Evolutionary conservation across 2,329 filamentous ascomycete genomes (phyloP), one percentile per base, ranked within the genome.

Genomic region (Colletotrichum sp.): DNA sequence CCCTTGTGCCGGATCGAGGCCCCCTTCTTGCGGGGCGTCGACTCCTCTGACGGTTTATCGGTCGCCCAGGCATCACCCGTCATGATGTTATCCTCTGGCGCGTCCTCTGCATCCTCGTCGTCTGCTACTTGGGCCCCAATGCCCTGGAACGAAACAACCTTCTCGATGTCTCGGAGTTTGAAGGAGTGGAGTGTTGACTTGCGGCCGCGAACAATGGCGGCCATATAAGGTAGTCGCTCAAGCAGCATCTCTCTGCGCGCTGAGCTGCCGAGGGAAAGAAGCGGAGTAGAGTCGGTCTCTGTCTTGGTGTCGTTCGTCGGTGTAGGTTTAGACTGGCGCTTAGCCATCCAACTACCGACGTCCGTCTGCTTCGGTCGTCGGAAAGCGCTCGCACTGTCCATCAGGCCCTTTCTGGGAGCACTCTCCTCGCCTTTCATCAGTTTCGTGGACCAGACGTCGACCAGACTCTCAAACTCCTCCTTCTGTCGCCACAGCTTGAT

Each of bases 151-250:
- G 89, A 89, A 0, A 93, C 93, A 9, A 98, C 90, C 80, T 90
- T 93, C 71, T 94, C 92, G 10, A 96, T 88, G 24, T 93, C 91
- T 67, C 87, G 88, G 3, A 90, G 84, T n/a, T 86, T 84, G 75
- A 86, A 80, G 18, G 80, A 80, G 26, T 80, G 79, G 36, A 80
- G 83, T 18, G 80, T 78, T 77, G 84, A 82, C 78, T 85, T 86
- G 78, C 85, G 81, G 36, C 85, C 81, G 18, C 89, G 86, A 3
- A 86, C 84, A 81, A 98, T 95, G 67, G 91, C 89, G 2, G 93
- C 89, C 88, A 97, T 92, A 83, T 98, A 99, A 0, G 97, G 97
- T 1, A 99, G 89, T 10, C 95, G 92, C 78, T 99, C 95, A 28
- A 98, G 90, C 0, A 98, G 85, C 87, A 97, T 90, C 83, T 96